These are phyloP conservation scores for Barnettozyma vustinii DNA, from an alignment of 805 yeast species.

Conservation along the genomic window DNA sequence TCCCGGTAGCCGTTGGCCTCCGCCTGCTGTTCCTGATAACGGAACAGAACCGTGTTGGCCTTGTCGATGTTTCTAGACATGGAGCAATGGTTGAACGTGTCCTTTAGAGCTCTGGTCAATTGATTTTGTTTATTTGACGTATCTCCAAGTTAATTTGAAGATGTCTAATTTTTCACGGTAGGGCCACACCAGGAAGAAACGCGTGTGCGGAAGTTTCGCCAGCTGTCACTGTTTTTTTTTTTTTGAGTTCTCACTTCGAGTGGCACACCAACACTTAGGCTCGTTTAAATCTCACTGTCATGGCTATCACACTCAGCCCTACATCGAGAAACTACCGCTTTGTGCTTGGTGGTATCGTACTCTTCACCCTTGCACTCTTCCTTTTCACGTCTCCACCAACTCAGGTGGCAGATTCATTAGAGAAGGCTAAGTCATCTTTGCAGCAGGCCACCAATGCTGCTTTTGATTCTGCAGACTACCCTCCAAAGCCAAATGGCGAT, in stretches of 20 bases:
- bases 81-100: background rate
- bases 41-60: slow-evolving; percentile 63
- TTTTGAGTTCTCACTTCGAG: too few species aligned
- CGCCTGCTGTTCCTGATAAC: slow-evolving; percentile 59
- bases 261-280: background rate
- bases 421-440: slow-evolving; percentile 22
- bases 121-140: too few species aligned
- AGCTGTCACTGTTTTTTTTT: too few species aligned
- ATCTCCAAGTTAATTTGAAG: too few species aligned
- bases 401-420: slow-evolving; percentile 29
- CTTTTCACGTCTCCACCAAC: slow-evolving; percentile 44
- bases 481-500: slow-evolving; percentile 11
- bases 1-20: slow-evolving; percentile 55
- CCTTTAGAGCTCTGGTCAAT: background rate
- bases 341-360: slow-evolving; percentile 43
- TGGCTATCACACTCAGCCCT: slow-evolving; percentile 10
- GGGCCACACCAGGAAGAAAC: background rate
- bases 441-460: slow-evolving; percentile 9
- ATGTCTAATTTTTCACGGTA: background rate
- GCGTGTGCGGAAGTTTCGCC: too few species aligned
- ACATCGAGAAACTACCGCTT: slow-evolving; percentile 48
- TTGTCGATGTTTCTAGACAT: slow-evolving; percentile 80
- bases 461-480: slow-evolving; percentile 11
- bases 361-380: slow-evolving; percentile 45
- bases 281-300: background rate